Conservation (phyloP, 345 rosid genomes). For the Melastoma malabathricum region DNA sequence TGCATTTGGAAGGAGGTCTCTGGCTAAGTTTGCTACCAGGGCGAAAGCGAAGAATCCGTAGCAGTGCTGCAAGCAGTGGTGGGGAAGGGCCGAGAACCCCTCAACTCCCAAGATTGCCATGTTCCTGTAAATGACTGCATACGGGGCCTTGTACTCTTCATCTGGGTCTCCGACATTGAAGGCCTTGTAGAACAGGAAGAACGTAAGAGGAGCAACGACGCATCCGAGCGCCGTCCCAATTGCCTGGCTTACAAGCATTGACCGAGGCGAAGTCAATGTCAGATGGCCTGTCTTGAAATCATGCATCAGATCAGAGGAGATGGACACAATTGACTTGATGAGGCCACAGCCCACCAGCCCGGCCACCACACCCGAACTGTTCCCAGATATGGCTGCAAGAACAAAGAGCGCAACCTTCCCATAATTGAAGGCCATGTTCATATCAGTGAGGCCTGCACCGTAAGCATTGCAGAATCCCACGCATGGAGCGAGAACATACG, state of each 20-base stretch:
- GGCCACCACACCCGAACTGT: constrained; percentile 60
- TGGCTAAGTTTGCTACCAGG: constrained; percentile 41
- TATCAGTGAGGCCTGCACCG: constrained; percentile 89
- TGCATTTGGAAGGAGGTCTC: constrained; percentile 38
- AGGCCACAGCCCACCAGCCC: constrained; percentile 89
- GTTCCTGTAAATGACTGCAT: constrained; percentile 68
- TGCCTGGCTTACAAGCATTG: constrained; percentile 81
- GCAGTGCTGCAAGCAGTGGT: constrained; percentile 71
- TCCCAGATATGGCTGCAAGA: constrained; percentile 61
- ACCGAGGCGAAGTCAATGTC: constrained; percentile 74
- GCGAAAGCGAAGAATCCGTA: constrained; percentile 77
- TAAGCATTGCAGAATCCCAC: constrained; percentile 96
- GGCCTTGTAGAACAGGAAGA: constrained; percentile 79
- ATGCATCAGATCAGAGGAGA: constrained; percentile 90
- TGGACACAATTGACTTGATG: constrained; percentile 70
- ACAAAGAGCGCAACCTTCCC: constrained; percentile 86
- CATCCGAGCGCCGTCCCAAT: constrained; percentile 86
- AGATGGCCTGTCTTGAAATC: constrained; percentile 92
- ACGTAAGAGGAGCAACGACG: constrained; percentile 69
- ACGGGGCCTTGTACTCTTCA: constrained; percentile 95
- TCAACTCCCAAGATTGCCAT: constrained; percentile 92
- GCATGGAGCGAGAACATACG: constrained; percentile 76
- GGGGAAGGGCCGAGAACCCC: constrained; percentile 89
- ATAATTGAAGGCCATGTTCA: constrained; percentile 93
- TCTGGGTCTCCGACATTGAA: constrained; percentile 84